Evolutionary conservation across 805 yeast species (phyloP).

Genomic region (Saccharomyces kudriavzevii): DNA sequence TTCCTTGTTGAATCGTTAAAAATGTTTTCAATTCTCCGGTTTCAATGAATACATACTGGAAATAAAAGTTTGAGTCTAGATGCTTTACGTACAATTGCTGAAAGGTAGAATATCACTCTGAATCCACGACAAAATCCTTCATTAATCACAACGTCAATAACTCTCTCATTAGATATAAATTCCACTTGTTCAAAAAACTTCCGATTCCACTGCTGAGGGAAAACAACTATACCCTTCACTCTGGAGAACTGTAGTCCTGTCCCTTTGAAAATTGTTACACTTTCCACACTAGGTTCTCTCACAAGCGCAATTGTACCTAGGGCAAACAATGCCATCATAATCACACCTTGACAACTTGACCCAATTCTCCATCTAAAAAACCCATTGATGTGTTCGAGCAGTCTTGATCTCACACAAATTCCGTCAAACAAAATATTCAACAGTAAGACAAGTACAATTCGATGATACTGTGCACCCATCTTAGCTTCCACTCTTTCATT

Average conservation of each 20-base stretch:
- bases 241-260: slow-evolving; percentile 23
- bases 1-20: neutral
- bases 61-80: slow-evolving; percentile 28
- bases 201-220: slow-evolving; percentile 15
- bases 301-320: slow-evolving; percentile 2
- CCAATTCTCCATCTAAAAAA: neutral
- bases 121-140: slow-evolving; percentile 62
- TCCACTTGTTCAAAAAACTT: slow-evolving; percentile 9
- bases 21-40: neutral
- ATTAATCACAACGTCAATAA: slow-evolving; percentile 61
- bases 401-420: neutral
- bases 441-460: neutral
- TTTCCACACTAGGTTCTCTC: slow-evolving; percentile 18
- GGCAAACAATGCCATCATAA: neutral
- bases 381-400: neutral
- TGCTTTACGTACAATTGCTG: slow-evolving; percentile 42
- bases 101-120: slow-evolving; percentile 58
- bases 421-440: neutral
- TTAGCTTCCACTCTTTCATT: neutral
- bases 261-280: slow-evolving; percentile 16
- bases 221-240: slow-evolving; percentile 16
- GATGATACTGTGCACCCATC: neutral
- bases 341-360: neutral
- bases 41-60: slow-evolving; percentile 14
- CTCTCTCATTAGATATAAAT: slow-evolving; percentile 49